Evolutionary conservation across 345 rosid species (phyloP).

Genomic region (Rhodomyrtus tomentosa): DNA sequence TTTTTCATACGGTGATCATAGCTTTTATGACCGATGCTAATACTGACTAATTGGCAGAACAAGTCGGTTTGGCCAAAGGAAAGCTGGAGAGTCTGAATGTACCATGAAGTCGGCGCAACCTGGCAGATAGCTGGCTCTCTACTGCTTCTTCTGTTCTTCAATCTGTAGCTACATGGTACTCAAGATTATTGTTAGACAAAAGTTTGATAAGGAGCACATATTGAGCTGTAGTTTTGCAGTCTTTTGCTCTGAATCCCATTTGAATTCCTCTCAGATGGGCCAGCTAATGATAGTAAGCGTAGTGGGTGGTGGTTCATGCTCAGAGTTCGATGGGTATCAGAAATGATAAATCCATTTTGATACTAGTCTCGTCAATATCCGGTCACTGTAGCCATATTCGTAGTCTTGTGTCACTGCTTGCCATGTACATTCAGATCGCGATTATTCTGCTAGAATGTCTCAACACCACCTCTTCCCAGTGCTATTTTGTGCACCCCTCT

Average conservation of each 20-base stretch:
- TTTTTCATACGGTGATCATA: not conserved
- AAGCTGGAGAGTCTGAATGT: conserved; percentile 22
- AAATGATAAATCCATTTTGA: not conserved
- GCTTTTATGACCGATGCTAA: not conserved
- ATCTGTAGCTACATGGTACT: not conserved
- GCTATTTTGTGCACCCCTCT: not conserved
- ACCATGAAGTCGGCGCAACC: not conserved
- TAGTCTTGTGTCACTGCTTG: not conserved
- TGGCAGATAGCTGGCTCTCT: not conserved
- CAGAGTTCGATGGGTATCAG: not conserved
- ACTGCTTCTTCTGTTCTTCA: not conserved
- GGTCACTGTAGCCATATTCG: not conserved
- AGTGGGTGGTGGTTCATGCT: not conserved
- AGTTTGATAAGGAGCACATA: not conserved
- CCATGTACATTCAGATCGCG: not conserved
- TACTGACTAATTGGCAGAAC: conserved; percentile 20
- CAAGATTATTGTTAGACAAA: not conserved
- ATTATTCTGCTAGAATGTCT: not conserved
- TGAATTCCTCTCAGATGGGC: not conserved
- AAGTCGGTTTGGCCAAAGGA: conserved; percentile 25
- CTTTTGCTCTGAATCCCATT: not conserved
- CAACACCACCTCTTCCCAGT: not conserved
- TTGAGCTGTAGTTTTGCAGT: not conserved
- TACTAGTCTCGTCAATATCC: not conserved
- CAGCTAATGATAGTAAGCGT: not conserved